Percentiles rank a stretch among this genome's conserved stretches.
These are phyloP conservation scores for Apium graveolens DNA, from an alignment of 129 eudicot genomes.

Conservation along the genomic window DNA sequence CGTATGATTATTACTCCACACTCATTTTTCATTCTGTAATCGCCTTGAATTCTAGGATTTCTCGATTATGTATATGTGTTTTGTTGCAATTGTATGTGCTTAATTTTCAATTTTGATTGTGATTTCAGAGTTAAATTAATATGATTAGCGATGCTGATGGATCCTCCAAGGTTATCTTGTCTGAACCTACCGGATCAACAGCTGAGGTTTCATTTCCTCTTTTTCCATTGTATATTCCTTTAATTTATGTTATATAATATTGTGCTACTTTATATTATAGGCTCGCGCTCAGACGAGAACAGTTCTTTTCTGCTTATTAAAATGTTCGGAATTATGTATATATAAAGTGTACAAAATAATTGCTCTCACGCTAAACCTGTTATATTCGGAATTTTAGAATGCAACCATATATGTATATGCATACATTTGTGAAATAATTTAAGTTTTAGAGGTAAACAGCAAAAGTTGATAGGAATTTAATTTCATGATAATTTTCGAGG, in stretches of 20 bases:
- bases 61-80: background rate
- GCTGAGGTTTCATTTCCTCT: conserved; percentile 45
- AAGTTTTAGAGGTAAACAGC: background rate
- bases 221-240: background rate
- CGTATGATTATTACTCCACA: conserved; percentile 5
- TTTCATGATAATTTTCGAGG: background rate
- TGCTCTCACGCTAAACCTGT: too few species aligned
- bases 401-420: too few species aligned
- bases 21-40: background rate
- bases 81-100: background rate
- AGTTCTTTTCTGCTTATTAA: background rate
- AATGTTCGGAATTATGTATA: background rate
- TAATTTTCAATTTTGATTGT: background rate
- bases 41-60: conserved; percentile 6
- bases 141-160: conserved; percentile 42
- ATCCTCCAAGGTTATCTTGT: conserved; percentile 39
- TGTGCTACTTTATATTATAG: background rate
- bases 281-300: background rate
- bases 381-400: too few species aligned
- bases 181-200: conserved; percentile 78
- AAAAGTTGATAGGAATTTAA: background rate
- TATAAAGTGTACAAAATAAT: too few species aligned
- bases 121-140: conserved; percentile 12
- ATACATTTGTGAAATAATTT: too few species aligned
- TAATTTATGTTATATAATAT: background rate